phyloP scores from a whole-genome alignment of 2,329 filamentous ascomycete genomes.

The Fusarium xylarioides region DNA sequence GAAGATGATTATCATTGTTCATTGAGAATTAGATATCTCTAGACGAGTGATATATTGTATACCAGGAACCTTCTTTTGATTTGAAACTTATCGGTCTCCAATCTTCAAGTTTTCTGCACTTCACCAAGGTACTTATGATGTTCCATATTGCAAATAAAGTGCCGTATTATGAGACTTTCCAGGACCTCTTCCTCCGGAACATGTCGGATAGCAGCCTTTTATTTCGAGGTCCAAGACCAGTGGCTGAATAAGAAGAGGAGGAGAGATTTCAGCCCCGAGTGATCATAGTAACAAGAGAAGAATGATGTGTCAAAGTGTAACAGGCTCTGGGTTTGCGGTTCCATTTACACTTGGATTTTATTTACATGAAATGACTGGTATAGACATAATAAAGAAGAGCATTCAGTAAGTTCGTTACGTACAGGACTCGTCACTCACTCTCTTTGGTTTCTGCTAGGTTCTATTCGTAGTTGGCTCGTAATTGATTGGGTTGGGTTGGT shows the following conservation, averaged over 20 bases:
- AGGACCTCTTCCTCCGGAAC: background rate
- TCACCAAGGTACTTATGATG: background rate
- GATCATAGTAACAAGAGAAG: background rate
- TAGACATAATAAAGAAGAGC: background rate
- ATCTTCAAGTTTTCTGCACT: background rate
- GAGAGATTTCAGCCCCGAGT: background rate
- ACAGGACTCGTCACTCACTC: conserved; percentile 7
- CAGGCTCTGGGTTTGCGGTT: background rate
- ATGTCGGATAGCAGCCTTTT: background rate
- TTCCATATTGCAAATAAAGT: background rate
- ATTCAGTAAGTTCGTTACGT: background rate
- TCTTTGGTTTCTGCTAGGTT: background rate
- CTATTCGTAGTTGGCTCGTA: background rate
- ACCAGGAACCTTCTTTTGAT: background rate
- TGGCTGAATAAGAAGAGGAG: background rate
- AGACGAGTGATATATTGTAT: background rate
- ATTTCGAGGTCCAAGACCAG: background rate
- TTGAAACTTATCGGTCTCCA: background rate
- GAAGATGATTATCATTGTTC: background rate
- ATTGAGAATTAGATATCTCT: background rate
- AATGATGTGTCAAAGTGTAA: background rate
- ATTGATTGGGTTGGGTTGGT: background rate
- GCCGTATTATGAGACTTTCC: background rate
- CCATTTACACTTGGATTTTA: background rate
- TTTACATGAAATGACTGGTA: background rate